Base-by-base conservation (phyloP, 2,329 filamentous ascomycete species). In the Monilinia laxa region DNA sequence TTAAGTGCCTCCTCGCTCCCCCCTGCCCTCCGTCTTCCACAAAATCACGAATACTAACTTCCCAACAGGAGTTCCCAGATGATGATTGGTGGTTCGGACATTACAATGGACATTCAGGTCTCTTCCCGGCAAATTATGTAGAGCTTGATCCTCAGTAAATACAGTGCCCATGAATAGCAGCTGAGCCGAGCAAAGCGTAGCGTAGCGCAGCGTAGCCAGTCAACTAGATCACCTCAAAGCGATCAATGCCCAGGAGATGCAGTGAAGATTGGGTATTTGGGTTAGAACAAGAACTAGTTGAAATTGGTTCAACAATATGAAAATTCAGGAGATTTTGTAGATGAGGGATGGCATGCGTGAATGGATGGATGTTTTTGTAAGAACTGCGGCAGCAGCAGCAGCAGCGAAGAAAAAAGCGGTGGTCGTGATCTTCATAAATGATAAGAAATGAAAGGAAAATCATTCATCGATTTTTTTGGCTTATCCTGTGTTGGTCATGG, bases 1-100 rank as follows among this genome's bases (percentile, higher is more conserved):
- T 3, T 10, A 20, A 14, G 4, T 28, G 3, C 9, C 2, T 38
- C 11, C 49, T 16, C 12, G 35, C 28, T 49, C 56, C 23, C 38
- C 67, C 18, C 59, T 38, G 18, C 28, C 2, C 14, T 63, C 6
- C 31, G 16, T 18, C 40, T 42, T 16, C 1, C 14, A 42, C 12
- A 42, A 42, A 42, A 53, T 16, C n/a, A 63, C 2, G 2, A 14
- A 51, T 56, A 40, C 69, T 72, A 71, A 72, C 49, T 35, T 38
- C 47, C n/a, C 38, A 53, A 25, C 73, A 90, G 88, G 92, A 97
- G 81, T 98, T 98, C 79, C 95, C 95, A 2, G 95, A 98, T 74
- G 94, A 98, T 71, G 95, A 99, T 77, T 99, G 95, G 95, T 99
- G 95, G 95, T 90, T 94, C 42, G 59, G 59, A 74, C 87, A 91